Evolutionary conservation across 441 rosid species (phyloP), one percentile per base, ranked within the genome.

Genomic region (Breynia disticha): DNA sequence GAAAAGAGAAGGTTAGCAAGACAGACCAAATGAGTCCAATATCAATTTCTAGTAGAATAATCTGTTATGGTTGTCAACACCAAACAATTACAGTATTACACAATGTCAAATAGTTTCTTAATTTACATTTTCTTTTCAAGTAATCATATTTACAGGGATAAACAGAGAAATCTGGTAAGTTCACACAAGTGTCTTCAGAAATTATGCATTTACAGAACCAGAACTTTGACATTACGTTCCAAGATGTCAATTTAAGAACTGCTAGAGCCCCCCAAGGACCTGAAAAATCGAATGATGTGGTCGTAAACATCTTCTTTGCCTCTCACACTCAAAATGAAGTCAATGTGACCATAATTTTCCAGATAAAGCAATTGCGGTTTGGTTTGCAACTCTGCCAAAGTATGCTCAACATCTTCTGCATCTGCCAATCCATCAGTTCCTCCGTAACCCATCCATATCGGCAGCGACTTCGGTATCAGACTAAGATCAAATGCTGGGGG

Each of bases 391-490:
- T 84, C 79, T 4, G 62, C 58, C 5, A 85, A 75, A 45, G 90
- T 87, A 57, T 45, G 86, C 67, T 85, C 56, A 48, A 85, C 71
- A 67, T 91, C 95, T 5, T 18, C 68, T 35, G 65, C 49, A 10
- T 87, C 91, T 64, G 95, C 90, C 64, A 91, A 70, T 22, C 67
- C 80, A 64, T 91, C 96, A 35, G 39, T 63, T 37, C 95, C 98
- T 39, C 96, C 98, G 20, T 83, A 83, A 20, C 80, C 82, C 93
- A 87, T 83, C 96, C 96, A 91, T 57, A 87, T 52, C 45, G 95
- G 94, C 69, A 87, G 64, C 19, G 80, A 69, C 64, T 67, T 65
- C 0, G 98, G 95, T 52, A 85, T 76, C 57, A 32, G 66, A 60
- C 64, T 57, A 16, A 91, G 84, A 64, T 85, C 73, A 56, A 85